Base-by-base conservation (phyloP, 2,329 filamentous ascomycete species). In the Paraphaeosphaeria minitans region DNA sequence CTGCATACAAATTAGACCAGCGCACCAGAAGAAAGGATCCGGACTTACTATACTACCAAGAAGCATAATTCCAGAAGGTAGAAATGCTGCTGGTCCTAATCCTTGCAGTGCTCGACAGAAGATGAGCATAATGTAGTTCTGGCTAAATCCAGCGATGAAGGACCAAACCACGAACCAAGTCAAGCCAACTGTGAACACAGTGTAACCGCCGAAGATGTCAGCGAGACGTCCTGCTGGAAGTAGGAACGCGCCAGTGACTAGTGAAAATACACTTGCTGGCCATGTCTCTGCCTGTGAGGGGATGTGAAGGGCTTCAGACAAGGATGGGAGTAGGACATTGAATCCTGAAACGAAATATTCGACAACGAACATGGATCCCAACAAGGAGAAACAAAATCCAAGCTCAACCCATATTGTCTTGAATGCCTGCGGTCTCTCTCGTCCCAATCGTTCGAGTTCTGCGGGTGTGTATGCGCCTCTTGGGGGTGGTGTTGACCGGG, bases 281-380 rank as follows among this genome's bases (percentile, higher is more conserved):
- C 75, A 78, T 51, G 83, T 83, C 1, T 78, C 78, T 5, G 88
- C 87, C 39, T 87, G 84, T 46, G 87, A 82, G 0, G 90, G 85
- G 42, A 95, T 92, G 41, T 85, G 56, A 4, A 95, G 81, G 1
- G 85, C 82, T 12, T 75, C 70, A 12, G 86, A 80, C 3, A 95
- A 74, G 0, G 85, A 85, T 0, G 91, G 91, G 0, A 93, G 76
- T 27, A 94, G 77, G 59, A 87, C 79, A 58, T 82, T 86, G 68
- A 93, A 95, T 33, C 92, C 92, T 48, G 88, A 90, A 52, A 94
- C 84, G 70, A 89, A 90, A 75, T 89, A 93, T 77, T 93, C 90
- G 46, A 84, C 81, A 66, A 89, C 81, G 60, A 89, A 83, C 77
- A 89, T 87, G 47, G 86, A 88, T 61, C 85, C 82, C 13, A 88